These are phyloP conservation scores for Trametes punicea DNA, from an alignment of 768 basidiomycete genomes.

Conservation along the genomic window DNA sequence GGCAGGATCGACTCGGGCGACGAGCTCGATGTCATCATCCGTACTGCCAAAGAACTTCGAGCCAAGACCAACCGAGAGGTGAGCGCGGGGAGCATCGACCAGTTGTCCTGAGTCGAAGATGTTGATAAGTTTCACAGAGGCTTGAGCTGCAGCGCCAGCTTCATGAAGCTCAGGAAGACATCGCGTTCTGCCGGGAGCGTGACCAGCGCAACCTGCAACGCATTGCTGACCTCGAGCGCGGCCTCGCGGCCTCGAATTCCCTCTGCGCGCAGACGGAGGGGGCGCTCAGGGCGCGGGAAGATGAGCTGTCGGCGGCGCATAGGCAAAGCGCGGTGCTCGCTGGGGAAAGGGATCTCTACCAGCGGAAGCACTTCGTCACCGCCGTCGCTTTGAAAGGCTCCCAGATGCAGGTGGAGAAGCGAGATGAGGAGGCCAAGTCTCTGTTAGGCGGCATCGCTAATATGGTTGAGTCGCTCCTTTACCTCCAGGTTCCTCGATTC, in stretches of 20 bases:
- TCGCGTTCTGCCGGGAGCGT: background rate
- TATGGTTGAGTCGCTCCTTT: background rate
- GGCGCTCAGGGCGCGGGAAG: background rate
- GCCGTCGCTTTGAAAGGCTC: conserved; percentile 3
- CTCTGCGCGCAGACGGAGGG: background rate
- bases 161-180: background rate
- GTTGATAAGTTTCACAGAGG: background rate
- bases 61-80: background rate
- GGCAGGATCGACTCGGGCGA: background rate
- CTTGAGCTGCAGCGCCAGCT: background rate
- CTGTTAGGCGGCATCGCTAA: background rate
- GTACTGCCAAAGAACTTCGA: background rate
- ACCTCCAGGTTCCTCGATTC: background rate
- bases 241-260: background rate
- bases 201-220: background rate
- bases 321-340: background rate
- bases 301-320: background rate
- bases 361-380: conserved; percentile 1
- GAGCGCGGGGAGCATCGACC: no score
- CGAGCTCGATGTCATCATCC: background rate
- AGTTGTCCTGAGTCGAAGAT: background rate
- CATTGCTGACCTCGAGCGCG: background rate
- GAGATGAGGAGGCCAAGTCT: background rate
- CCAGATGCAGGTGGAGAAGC: background rate
- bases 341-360: background rate